Evolutionary conservation across 805 yeast genomes (phyloP), one percentile per base, ranked within the genome.

Genomic region (Pichia gijzeniarum): DNA sequence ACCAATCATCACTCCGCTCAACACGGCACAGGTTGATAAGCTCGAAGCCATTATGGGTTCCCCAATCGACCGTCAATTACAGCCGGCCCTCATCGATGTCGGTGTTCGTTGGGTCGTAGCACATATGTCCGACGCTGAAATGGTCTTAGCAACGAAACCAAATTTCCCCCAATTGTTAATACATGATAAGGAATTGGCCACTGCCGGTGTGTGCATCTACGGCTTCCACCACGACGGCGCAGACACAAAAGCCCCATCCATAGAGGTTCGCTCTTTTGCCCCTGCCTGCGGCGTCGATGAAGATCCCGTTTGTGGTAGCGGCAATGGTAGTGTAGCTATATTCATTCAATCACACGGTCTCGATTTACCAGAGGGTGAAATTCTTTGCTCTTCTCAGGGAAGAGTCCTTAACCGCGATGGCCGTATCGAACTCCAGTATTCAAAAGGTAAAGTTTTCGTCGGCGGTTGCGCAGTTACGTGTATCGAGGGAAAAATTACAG

Each of bases 281-380:
- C 50, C 50, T 19, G 7, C 39, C 5, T 25, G 37, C 12, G 68
- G 66, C 14, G 60, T 67, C 1, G 40, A 49, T n/a, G 80, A 76
- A 48, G 80, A 75, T 54, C 79, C 79, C 1, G 80, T 72, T 8
- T 75, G 80, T 56, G 80, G 80, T 2, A 66, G 73, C 48, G 80
- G 80, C n/a, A 63, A 69, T 2, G 61, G 47, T n/a, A 40, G 48
- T 36, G 41, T 43, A 3, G 36, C 41, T 21, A 37, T 44, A 3
- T 47, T 46, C 10, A n/a, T 41, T 17, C 35, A 35, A 8, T 13
- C 32, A 12, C 35, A 28, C 32, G 37, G 35, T 21, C 16, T 12
- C 8, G n/a, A 19, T n/a, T n/a, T 14, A 3, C 7, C 9, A 25
- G 33, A 30, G 10, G 13, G 8, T 13, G 7, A 25, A 7, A 14